A percentile compares a stretch with the other conserved stretches of the same genome.
phyloP scores from a whole-genome alignment of 1,284 basidiomycete species.

The Cryptococcus sp. region DNA sequence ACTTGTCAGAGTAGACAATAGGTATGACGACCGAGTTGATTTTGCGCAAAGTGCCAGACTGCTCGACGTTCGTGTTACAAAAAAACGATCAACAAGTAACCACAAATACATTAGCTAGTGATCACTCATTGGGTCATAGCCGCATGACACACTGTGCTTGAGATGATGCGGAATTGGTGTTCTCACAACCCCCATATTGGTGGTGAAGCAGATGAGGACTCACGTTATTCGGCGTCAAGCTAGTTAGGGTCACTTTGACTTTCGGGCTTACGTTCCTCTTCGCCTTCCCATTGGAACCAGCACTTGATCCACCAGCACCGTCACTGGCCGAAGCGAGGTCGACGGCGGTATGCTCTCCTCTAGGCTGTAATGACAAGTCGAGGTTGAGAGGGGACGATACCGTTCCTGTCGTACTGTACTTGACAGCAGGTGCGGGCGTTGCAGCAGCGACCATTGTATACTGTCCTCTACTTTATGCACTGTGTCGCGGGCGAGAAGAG shows the following conservation, averaged over 20 bases:
- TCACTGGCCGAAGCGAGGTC: slow-evolving; percentile 17
- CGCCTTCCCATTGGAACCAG: slow-evolving; percentile 6
- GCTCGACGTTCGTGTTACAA: background rate
- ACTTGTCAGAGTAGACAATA: slow-evolving; percentile 51
- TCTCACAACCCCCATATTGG: too few relatives aligned
- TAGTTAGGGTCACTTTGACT: slow-evolving; percentile 52
- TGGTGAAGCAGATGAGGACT: slow-evolving; percentile 12
- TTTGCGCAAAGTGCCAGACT: slow-evolving; percentile 50
- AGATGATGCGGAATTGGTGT: background rate
- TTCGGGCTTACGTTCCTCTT: slow-evolving; percentile 40
- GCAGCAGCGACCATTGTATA: slow-evolving; percentile 5
- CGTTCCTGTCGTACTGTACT: slow-evolving; percentile 45
- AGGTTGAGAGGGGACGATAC: slow-evolving; percentile 47
- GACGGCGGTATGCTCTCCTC: slow-evolving; percentile 43
- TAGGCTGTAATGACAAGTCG: slow-evolving; percentile 10
- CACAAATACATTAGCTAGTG: too few relatives aligned
- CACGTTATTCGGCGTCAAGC: slow-evolving; percentile 52
- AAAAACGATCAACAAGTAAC: background rate
- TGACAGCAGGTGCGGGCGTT: background rate
- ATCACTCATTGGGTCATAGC: background rate
- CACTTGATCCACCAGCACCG: background rate
- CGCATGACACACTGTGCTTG: background rate
- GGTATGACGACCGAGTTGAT: slow-evolving; percentile 51
- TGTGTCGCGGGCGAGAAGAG: too few relatives aligned
- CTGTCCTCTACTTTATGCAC: background rate